A percentile compares a stretch with the other conserved stretches of the same genome.
These are phyloP conservation scores for Ulota crispa DNA, from an alignment of 225 moss, liverwort and hornwort genomes.

Conservation along the genomic window DNA sequence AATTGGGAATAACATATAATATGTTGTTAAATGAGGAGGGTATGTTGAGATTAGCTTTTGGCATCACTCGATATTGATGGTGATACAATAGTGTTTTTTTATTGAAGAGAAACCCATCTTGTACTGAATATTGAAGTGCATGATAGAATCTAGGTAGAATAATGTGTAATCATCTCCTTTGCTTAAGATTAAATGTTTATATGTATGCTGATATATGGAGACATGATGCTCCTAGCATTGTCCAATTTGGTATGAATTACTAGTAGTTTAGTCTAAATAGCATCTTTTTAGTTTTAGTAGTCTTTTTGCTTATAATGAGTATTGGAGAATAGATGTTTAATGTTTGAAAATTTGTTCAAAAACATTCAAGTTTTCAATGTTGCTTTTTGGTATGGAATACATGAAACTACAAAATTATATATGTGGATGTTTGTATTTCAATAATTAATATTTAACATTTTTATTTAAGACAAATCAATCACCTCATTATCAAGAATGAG, in stretches of 20 bases:
- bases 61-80: neutral
- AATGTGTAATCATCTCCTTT: neutral
- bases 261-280: neutral
- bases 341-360: no score
- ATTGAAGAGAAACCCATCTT: neutral
- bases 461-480: neutral
- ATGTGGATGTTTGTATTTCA: no score
- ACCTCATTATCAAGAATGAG: neutral
- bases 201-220: neutral
- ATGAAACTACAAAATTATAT: neutral
- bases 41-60: neutral
- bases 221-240: neutral
- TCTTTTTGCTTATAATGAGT: neutral
- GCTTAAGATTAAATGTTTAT: neutral
- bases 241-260: neutral
- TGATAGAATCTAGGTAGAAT: neutral
- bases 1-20: neutral
- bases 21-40: neutral
- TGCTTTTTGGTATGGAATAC: no score
- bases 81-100: neutral
- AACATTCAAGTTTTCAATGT: no score
- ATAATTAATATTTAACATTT: no score
- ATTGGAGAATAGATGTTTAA: no score
- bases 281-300: neutral
- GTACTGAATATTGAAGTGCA: neutral